These are phyloP conservation scores for Sphagnurus paluster DNA, from an alignment of 1,284 basidiomycete species.

Conservation along the genomic window DNA sequence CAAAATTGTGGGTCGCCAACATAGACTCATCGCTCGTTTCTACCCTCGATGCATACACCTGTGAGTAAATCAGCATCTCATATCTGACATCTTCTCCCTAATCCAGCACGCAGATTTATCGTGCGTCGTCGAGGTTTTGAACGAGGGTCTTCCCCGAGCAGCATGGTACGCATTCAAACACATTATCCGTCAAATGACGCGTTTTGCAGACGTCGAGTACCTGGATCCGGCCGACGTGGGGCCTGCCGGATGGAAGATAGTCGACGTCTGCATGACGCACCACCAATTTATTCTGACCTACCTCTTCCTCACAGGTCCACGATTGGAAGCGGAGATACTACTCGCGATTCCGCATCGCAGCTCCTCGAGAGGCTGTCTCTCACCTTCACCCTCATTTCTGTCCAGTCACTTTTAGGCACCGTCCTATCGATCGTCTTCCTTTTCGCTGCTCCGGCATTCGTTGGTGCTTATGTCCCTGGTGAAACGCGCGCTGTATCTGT, in stretches of 20 bases:
- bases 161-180: conserved; percentile 14
- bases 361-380: conserved; percentile 16
- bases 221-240: too few species aligned
- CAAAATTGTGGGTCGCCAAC: conserved; percentile 23
- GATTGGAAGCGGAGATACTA: conserved; percentile 21
- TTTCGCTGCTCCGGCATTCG: conserved; percentile 19
- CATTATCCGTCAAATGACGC: background rate
- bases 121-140: conserved; percentile 20
- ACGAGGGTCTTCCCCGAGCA: conserved; percentile 23
- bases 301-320: conserved; percentile 19
- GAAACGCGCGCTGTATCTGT: conserved; percentile 16
- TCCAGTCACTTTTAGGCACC: conserved; percentile 17
- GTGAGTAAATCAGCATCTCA: conserved; percentile 7
- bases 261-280: too few species aligned
- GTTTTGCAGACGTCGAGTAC: too few species aligned
- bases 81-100: background rate
- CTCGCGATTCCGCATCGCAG: conserved; percentile 13
- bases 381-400: conserved; percentile 18
- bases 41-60: conserved; percentile 22
- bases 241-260: too few species aligned
- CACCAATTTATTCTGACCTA: too few species aligned
- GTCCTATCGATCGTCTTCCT: conserved; percentile 21
- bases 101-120: conserved; percentile 16
- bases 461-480: conserved; percentile 19
- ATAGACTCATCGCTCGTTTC: conserved; percentile 22